These are phyloP conservation scores for Trichopus zeylanicus DNA, from an alignment of 116 monocot species.

Conservation along the genomic window DNA sequence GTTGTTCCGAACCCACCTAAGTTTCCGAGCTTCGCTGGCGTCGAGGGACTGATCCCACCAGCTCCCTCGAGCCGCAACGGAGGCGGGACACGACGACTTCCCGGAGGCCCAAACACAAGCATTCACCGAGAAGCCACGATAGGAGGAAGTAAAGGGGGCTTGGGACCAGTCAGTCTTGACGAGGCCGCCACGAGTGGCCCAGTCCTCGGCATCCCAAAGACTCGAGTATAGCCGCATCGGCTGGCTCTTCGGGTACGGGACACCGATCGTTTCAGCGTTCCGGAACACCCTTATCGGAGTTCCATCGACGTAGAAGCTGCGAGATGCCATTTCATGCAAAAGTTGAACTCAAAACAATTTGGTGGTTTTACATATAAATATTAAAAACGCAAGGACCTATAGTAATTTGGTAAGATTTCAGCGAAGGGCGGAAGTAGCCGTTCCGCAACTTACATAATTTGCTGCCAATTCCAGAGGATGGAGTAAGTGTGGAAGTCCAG, in stretches of 20 bases:
- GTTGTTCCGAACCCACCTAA: slow-evolving; percentile 23
- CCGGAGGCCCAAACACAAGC: slow-evolving; percentile 13
- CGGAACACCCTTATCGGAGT: slow-evolving; percentile 29
- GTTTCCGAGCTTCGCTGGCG: background rate
- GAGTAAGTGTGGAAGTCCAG: slow-evolving; percentile 15
- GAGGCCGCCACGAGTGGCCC: slow-evolving; percentile 27
- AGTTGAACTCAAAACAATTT: no score
- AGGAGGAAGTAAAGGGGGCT: slow-evolving; percentile 28
- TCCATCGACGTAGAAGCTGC: slow-evolving; percentile 32
- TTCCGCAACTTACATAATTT: slow-evolving; percentile 1
- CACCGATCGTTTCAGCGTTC: slow-evolving; percentile 17
- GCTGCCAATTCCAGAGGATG: slow-evolving; percentile 10
- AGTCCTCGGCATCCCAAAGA: slow-evolving; percentile 28
- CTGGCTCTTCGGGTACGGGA: slow-evolving; percentile 27
- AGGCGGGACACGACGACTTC: slow-evolving; percentile 3
- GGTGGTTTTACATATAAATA: background rate
- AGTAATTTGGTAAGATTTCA: no score
- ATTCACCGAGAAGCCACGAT: slow-evolving; percentile 9
- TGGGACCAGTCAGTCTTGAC: slow-evolving; percentile 29
- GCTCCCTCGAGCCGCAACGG: background rate
- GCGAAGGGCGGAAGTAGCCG: background rate
- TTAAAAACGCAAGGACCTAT: no score
- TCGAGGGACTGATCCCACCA: slow-evolving; percentile 32
- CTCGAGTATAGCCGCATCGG: slow-evolving; percentile 24
- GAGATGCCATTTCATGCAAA: background rate